phyloP scores from a whole-genome alignment of 1,284 basidiomycete species.

The Ceratobasidium sp. region DNA sequence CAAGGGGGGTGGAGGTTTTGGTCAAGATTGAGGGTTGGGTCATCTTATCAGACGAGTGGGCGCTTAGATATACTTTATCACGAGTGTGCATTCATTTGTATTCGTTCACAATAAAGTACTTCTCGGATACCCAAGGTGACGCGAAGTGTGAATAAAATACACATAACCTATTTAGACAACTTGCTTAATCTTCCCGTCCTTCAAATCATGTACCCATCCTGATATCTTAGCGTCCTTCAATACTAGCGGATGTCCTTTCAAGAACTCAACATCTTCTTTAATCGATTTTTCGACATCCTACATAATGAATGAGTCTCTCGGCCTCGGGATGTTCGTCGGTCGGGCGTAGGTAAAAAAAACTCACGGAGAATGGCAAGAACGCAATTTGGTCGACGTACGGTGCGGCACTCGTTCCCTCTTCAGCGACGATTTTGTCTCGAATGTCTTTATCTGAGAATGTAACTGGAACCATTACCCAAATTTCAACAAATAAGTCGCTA shows the following conservation, averaged over 20 bases:
- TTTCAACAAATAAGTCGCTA: no score
- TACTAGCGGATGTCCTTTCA: constrained; percentile 47
- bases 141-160: no score
- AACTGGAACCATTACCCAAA: no score
- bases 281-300: constrained; percentile 31
- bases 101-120: no score
- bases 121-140: no score
- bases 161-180: constrained; percentile 29
- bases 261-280: constrained; percentile 48
- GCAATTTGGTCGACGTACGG: constrained; percentile 62
- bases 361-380: constrained; percentile 67
- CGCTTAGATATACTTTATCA: constrained; percentile 2
- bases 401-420: constrained; percentile 53
- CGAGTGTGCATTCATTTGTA: no score
- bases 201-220: constrained; percentile 49
- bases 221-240: constrained; percentile 48
- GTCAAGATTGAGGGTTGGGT: background rate
- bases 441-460: constrained; percentile 61
- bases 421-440: constrained; percentile 65
- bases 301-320: constrained; percentile 65
- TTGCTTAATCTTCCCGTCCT: constrained; percentile 46
- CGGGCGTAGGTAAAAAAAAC: background rate
- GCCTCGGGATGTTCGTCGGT: constrained; percentile 54
- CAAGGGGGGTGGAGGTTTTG: background rate
- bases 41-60: constrained; percentile 10